A percentile compares a stretch with the other conserved stretches of the same genome.
Evolutionary conservation across 2,329 filamentous ascomycete species (phyloP).

Genomic region (Fusarium domesticum): DNA sequence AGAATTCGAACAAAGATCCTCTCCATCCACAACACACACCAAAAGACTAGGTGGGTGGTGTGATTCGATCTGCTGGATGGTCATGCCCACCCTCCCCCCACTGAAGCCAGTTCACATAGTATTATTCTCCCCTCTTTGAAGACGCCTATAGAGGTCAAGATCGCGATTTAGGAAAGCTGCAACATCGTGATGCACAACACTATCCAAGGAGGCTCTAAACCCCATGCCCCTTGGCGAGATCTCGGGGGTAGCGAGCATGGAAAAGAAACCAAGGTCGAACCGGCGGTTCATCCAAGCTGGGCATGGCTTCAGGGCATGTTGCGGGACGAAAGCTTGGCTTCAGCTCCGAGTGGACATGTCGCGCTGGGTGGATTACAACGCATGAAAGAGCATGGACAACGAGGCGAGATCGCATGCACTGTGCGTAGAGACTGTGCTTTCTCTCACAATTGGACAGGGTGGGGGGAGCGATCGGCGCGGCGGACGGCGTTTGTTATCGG

Average conservation of each 20-base stretch:
- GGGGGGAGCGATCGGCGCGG: background rate
- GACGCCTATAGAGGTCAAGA: too few species aligned
- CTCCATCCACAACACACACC: too few species aligned
- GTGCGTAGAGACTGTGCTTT: constrained; percentile 16
- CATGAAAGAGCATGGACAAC: too few species aligned
- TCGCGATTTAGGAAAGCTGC: background rate
- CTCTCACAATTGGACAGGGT: too few species aligned
- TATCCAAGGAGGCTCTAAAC: background rate
- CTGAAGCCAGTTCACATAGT: too few species aligned
- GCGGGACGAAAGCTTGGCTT: background rate
- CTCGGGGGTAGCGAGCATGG: too few species aligned
- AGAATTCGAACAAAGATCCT: background rate
- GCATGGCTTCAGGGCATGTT: background rate
- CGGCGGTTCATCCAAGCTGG: background rate
- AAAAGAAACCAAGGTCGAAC: background rate
- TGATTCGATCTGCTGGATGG: too few species aligned
- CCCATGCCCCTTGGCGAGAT: background rate
- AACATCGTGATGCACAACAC: background rate
- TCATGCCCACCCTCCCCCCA: too few species aligned
- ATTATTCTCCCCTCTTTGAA: too few species aligned
- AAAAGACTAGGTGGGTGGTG: too few species aligned
- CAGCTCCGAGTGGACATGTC: too few species aligned
- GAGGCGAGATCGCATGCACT: background rate
- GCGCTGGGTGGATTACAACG: too few species aligned
- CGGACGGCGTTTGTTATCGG: constrained; percentile 1